phyloP scores from a whole-genome alignment of 2,329 filamentous ascomycete genomes.

The Paraconiothyrium sp. region DNA sequence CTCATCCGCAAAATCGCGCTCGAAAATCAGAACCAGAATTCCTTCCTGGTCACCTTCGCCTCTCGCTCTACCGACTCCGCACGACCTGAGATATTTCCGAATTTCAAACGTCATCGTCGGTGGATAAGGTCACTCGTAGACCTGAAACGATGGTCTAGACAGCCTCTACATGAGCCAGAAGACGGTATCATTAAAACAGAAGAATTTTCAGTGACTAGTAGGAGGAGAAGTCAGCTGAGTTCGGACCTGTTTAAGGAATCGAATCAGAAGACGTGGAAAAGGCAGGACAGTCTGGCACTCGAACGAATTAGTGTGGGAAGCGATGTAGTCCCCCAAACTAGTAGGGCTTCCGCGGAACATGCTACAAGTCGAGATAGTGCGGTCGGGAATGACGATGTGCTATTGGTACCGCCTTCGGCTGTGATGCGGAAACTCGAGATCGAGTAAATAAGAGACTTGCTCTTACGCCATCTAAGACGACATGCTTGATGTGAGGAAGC shows the following conservation, averaged over 20 bases:
- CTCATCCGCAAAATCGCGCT: constrained; percentile 46
- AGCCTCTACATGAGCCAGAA: not conserved
- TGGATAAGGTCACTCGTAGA: not conserved
- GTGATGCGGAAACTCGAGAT: not conserved
- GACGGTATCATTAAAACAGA: constrained; percentile 3
- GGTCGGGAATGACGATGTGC: not conserved
- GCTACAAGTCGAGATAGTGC: not conserved
- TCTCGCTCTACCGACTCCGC: not conserved
- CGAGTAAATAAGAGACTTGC: not conserved
- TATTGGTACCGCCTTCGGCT: not conserved
- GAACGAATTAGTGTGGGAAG: not conserved
- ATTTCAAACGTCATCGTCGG: not conserved
- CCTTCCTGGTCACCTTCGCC: constrained; percentile 1
- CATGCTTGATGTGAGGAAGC: too few relatives aligned
- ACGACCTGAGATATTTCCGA: not conserved
- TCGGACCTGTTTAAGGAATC: not conserved
- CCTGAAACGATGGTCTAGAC: not conserved
- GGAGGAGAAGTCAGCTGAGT: not conserved
- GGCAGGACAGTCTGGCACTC: not conserved
- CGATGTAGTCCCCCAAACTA: not conserved
- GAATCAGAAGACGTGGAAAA: not conserved
- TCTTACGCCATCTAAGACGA: too few relatives aligned
- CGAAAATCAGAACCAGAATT: not conserved
- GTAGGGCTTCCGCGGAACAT: not conserved
- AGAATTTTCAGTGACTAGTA: not conserved